A percentile compares a stretch with the other conserved stretches of the same genome.
phyloP scores from a whole-genome alignment of 176 grass and related monocot genomes.

The Avena atlantica region DNA sequence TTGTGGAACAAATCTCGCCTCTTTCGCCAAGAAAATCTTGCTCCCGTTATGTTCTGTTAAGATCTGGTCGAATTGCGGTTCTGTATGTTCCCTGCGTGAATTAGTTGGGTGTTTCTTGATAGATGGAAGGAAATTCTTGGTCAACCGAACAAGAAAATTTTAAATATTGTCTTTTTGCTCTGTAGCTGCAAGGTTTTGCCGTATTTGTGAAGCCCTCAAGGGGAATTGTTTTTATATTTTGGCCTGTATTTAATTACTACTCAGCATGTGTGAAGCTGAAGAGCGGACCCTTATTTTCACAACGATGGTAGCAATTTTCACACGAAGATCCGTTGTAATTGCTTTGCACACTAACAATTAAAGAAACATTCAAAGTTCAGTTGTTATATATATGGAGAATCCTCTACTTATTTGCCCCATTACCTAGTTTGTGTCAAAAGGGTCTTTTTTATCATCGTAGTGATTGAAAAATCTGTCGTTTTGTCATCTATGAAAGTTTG shows the following conservation, averaged over 20 bases:
- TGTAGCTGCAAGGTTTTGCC: no score
- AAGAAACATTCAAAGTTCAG: neutral
- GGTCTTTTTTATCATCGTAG: neutral
- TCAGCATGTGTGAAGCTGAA: neutral
- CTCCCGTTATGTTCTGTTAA: neutral
- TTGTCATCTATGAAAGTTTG: neutral
- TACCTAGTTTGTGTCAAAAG: neutral
- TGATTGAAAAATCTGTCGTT: neutral
- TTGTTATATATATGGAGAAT: neutral
- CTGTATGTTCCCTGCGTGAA: neutral
- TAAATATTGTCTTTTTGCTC: no score
- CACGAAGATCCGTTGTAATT: neutral
- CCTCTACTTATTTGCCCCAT: neutral
- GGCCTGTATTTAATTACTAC: neutral
- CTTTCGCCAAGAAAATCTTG: neutral
- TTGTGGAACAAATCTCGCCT: neutral
- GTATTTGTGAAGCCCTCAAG: neutral
- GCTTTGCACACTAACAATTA: neutral
- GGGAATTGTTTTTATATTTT: neutral
- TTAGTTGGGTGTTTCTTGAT: neutral
- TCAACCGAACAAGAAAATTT: neutral
- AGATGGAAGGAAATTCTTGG: neutral
- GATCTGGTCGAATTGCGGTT: constrained; percentile 1
- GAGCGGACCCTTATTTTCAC: neutral
- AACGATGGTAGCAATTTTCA: neutral